phyloP scores from a whole-genome alignment of 1,284 basidiomycete species.

The Pascua guehoae region DNA sequence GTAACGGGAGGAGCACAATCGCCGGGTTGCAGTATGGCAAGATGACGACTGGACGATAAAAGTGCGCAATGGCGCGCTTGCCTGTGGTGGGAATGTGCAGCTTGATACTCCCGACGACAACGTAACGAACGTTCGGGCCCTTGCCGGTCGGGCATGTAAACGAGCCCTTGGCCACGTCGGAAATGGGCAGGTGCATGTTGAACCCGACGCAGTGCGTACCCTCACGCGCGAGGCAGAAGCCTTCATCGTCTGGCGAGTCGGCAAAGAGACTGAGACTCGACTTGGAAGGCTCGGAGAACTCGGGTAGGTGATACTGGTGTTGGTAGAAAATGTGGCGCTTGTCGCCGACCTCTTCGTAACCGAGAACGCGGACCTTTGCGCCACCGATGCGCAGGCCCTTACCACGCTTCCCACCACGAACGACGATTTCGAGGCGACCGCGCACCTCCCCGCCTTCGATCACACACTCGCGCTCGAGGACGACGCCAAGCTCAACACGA shows the following conservation, averaged over 20 bases:
- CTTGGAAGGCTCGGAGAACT: slow-evolving; percentile 49
- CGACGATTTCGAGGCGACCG: slow-evolving; percentile 68
- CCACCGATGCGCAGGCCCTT: slow-evolving; percentile 66
- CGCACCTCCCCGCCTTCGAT: slow-evolving; percentile 76
- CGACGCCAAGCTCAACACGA: slow-evolving; percentile 78
- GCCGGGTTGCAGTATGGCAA: slow-evolving; percentile 75
- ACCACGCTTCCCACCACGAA: slow-evolving; percentile 61
- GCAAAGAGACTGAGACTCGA: slow-evolving; percentile 52
- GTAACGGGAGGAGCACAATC: slow-evolving; percentile 61
- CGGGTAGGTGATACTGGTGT: slow-evolving; percentile 62
- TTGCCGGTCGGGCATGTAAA: slow-evolving; percentile 59
- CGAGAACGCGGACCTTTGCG: slow-evolving; percentile 79
- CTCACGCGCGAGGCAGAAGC: slow-evolving; percentile 62
- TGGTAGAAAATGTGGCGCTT: slow-evolving; percentile 83
- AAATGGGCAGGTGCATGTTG: slow-evolving; percentile 66
- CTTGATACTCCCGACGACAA: slow-evolving; percentile 78
- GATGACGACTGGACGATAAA: slow-evolving; percentile 79
- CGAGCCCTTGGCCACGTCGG: slow-evolving; percentile 68
- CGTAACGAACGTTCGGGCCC: slow-evolving; percentile 66
- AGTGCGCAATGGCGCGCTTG: slow-evolving; percentile 79
- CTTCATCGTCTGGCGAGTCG: slow-evolving; percentile 63
- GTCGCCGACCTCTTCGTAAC: slow-evolving; percentile 65
- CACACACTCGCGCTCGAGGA: slow-evolving; percentile 69
- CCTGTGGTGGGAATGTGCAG: slow-evolving; percentile 65
- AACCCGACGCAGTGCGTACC: slow-evolving; percentile 76